Evolutionary conservation across 257 asterid genomes (phyloP).

Genomic region (Rehmannia glutinosa): DNA sequence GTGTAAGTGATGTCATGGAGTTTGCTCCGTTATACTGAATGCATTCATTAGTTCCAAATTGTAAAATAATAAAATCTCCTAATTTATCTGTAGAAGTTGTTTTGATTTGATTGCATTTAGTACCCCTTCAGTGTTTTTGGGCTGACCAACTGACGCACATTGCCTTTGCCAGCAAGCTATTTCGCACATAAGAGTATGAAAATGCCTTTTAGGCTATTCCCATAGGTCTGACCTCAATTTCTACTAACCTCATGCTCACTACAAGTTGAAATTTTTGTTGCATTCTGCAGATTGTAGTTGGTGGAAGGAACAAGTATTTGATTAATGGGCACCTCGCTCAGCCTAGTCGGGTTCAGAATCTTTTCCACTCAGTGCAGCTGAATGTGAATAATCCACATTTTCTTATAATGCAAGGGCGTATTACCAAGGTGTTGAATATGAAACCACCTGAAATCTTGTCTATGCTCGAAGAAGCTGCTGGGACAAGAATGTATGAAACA

Average conservation of each 20-base stretch:
- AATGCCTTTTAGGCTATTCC: not conserved
- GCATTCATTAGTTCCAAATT: not conserved
- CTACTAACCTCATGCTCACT: not conserved
- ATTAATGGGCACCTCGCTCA: constrained; percentile 98
- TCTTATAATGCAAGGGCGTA: constrained; percentile 99
- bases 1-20: not conserved
- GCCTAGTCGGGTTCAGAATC: constrained; percentile 98
- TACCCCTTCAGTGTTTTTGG: too few species aligned
- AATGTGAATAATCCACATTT: constrained; percentile 98
- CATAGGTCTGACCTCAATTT: not conserved
- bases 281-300: constrained; percentile 88
- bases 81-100: not conserved
- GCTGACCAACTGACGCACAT: too few species aligned
- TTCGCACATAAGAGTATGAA: too few species aligned
- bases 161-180: too few species aligned
- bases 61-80: not conserved
- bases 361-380: constrained; percentile 97
- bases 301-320: constrained; percentile 97
- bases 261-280: constrained; percentile 1
- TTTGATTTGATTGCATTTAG: not conserved
- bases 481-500: constrained; percentile 98
- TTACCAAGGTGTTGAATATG: constrained; percentile 95
- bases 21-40: not conserved
- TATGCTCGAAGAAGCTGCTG: constrained; percentile 99
- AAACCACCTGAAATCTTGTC: constrained; percentile 97